These are phyloP conservation scores for Penicillium sp. DNA, from an alignment of 2,329 filamentous ascomycete species.

Conservation along the genomic window DNA sequence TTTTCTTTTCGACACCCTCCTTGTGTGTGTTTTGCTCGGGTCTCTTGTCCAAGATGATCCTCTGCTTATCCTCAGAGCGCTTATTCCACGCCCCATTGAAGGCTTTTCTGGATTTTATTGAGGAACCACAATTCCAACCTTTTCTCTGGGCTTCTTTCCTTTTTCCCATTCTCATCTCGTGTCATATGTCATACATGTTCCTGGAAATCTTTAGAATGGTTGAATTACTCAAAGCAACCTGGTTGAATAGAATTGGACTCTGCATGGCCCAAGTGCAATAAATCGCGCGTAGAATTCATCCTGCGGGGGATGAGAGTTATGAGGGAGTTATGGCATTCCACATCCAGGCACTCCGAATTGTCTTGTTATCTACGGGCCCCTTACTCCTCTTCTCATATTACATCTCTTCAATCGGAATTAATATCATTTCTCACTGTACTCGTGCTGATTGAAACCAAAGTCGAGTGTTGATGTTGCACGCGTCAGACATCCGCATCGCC, in stretches of 20 bases:
- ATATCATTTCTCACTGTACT: background rate
- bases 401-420: background rate
- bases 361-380: conserved; percentile 11
- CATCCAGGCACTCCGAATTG: conserved; percentile 11
- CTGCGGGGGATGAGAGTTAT: conserved; percentile 20
- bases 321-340: conserved; percentile 30
- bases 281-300: conserved; percentile 22
- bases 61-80: background rate
- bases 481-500: conserved; percentile 35
- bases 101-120: background rate
- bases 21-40: conserved; percentile 9
- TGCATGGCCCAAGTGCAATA: background rate
- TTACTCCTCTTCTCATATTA: conserved; percentile 20
- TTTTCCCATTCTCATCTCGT: background rate
- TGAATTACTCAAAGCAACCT: conserved; percentile 13
- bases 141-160: background rate
- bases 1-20: background rate
- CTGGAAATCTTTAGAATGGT: background rate
- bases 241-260: conserved; percentile 21
- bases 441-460: conserved; percentile 5
- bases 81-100: background rate
- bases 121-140: background rate
- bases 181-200: background rate
- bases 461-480: conserved; percentile 35
- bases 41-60: background rate